phyloP scores from a whole-genome alignment of 2,329 filamentous ascomycete species.

The Metarhizium humberi region DNA sequence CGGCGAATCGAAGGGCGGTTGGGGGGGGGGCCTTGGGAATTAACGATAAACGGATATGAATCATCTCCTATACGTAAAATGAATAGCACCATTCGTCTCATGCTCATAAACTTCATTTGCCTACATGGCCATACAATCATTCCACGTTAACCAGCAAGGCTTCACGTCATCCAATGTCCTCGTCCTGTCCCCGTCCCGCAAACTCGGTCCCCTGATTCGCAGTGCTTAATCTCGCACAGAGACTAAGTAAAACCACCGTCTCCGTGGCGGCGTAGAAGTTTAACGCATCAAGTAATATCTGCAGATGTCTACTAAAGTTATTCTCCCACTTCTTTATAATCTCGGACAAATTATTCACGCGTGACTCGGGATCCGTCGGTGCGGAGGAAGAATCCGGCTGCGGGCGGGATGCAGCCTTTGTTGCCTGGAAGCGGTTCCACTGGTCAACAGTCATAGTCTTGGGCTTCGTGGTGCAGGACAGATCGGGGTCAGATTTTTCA shows the following conservation, averaged over 20 bases:
- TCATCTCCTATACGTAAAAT: not conserved
- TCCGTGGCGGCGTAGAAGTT: conserved; percentile 98
- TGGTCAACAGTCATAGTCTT: conserved; percentile 50
- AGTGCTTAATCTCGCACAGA: conserved; percentile 75
- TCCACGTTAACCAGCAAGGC: not conserved
- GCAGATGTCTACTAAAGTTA: conserved; percentile 85
- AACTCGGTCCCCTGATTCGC: conserved; percentile 69
- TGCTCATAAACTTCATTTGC: not conserved
- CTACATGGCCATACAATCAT: not conserved
- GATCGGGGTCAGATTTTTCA: conserved; percentile 72
- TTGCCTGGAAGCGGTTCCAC: conserved; percentile 48
- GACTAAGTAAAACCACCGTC: conserved; percentile 83
- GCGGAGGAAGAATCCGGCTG: conserved; percentile 12
- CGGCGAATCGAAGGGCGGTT: not conserved
- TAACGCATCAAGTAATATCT: conserved; percentile 86
- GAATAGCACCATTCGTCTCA: not conserved
- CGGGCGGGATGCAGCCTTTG: conserved; percentile 25
- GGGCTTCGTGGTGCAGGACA: conserved; percentile 52
- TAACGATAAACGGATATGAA: not conserved
- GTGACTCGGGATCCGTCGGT: conserved; percentile 28
- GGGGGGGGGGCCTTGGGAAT: not conserved
- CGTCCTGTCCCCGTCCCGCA: conserved; percentile 49
- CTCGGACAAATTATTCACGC: conserved; percentile 72
- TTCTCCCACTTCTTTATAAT: conserved; percentile 86
- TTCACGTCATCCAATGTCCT: conserved; percentile 28